Evolutionary conservation across 78 protist genomes (phyloP).

Genomic region (Chrysochromulina tobinii): DNA sequence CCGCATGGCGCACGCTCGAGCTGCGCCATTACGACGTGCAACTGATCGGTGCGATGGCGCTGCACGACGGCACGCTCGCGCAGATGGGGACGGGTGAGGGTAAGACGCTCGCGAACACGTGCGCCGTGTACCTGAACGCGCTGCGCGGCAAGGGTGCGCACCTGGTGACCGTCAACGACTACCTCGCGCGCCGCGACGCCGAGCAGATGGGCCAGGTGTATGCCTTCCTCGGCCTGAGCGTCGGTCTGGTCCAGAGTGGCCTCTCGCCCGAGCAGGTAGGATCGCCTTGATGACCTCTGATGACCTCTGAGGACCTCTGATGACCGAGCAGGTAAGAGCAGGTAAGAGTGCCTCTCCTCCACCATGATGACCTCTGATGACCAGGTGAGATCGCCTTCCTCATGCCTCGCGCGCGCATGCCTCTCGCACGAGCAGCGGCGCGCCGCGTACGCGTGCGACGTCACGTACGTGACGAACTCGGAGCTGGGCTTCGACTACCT

Average conservation of each 20-base stretch:
- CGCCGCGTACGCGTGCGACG: conserved; percentile 31
- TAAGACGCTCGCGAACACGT: conserved; percentile 39
- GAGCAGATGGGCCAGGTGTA: conserved; percentile 51
- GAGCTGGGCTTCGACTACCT: conserved; percentile 63
- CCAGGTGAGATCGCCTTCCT: too few relatives aligned
- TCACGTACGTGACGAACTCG: conserved; percentile 39
- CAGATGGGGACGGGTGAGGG: conserved; percentile 62
- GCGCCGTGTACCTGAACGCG: conserved; percentile 38
- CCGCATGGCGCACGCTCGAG: conserved; percentile 40
- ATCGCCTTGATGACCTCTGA: too few relatives aligned
- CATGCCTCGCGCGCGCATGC: too few relatives aligned
- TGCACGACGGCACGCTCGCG: conserved; percentile 35
- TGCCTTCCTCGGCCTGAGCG: conserved; percentile 43
- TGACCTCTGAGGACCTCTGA: too few relatives aligned
- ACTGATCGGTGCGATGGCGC: conserved; percentile 46
- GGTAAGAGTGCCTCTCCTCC: too few relatives aligned
- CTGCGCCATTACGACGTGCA: conserved; percentile 59
- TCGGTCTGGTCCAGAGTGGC: conserved; percentile 37
- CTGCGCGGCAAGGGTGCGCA: conserved; percentile 40
- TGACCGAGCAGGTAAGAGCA: too few relatives aligned
- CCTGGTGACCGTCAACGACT: conserved; percentile 52
- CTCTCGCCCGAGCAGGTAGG: not conserved
- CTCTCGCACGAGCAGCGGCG: not conserved
- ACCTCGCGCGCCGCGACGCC: conserved; percentile 56
- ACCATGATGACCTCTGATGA: not conserved